Base-by-base conservation (phyloP, 2,329 filamentous ascomycete species). In the Ceratocystis variospora region DNA sequence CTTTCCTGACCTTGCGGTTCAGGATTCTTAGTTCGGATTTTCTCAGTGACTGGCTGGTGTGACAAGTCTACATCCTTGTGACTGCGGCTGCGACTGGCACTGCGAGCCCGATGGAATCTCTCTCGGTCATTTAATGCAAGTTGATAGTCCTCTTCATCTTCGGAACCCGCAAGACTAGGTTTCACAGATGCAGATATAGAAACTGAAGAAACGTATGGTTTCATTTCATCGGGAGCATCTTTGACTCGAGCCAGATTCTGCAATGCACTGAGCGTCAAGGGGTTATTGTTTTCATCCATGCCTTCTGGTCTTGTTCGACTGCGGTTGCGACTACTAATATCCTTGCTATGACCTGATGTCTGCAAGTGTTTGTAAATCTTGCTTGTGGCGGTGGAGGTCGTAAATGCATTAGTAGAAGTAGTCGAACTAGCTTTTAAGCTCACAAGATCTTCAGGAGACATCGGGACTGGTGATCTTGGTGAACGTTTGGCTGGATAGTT, bases 391-490 rank as follows among this genome's bases (percentile, higher is more conserved):
- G 63, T 25, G n/a, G 50, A 48, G 3, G 63, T 33, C 7, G 57
- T 31, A 31, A 53, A 22, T 7, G 33, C 48, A 66, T 72, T 71
- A 10, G 66, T 8, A 64, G 66, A 31, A 55, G 65, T 69, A 57
- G 69, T 62, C 41, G 72, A 70, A 44, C 25, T 74, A 71, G 28
- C 71, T 69, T 50, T 75, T 71, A 87, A 75, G 70, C 83, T 86
- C 72, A 85, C 83, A 68, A 89, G 74, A 71, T 96, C 91, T 71
- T 96, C 90, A 0, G 91, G 91, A 2, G 92, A 96, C 92, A 96
- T 96, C 2, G 92, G 90, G 1, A 96, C 82, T 0, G 93, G 93
- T 0, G 93, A 96, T 1, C 90, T 95, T 0, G 93, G 93, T 0
- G 93, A 96, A 25, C 89, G 82, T 76, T 96, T 19, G 88, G 84